A percentile compares a stretch with the other conserved stretches of the same genome.
Conservation (phyloP, 2,329 filamentous ascomycete genomes). For the Pestalotiopsis sp. region DNA sequence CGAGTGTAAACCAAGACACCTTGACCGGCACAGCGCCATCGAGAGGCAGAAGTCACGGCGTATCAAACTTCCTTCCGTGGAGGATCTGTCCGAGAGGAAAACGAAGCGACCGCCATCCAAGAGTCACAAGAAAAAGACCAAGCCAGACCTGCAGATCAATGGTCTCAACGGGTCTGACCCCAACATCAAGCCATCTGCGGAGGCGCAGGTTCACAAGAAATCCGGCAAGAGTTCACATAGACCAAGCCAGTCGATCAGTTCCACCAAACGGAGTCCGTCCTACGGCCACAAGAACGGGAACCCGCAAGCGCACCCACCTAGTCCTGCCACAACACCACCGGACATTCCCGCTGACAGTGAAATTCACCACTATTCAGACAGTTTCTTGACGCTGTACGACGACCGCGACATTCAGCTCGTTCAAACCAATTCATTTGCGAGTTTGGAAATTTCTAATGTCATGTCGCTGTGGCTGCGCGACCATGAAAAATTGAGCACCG, state of each 20-base stretch:
- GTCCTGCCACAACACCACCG: slow-evolving; percentile 76
- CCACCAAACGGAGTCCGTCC: slow-evolving; percentile 68
- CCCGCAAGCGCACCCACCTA: slow-evolving; percentile 63
- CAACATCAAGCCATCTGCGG: slow-evolving; percentile 48
- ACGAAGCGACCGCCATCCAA: slow-evolving; percentile 76
- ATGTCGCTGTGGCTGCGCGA: slow-evolving; percentile 81
- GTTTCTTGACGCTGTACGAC: slow-evolving; percentile 73
- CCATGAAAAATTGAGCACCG: slow-evolving; percentile 66
- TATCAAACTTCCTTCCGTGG: slow-evolving; percentile 42
- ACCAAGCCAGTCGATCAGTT: slow-evolving; percentile 74
- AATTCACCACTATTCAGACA: slow-evolving; percentile 71
- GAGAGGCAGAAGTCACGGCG: slow-evolving; percentile 70
- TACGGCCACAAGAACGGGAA: slow-evolving; percentile 65
- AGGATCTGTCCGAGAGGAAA: slow-evolving; percentile 68
- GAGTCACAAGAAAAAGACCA: slow-evolving; percentile 85
- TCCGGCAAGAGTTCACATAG: slow-evolving; percentile 77
- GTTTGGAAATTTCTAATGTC: slow-evolving; percentile 73
- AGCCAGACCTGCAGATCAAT: slow-evolving; percentile 72
- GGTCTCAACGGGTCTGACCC: slow-evolving; percentile 66
- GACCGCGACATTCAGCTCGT: slow-evolving; percentile 61
- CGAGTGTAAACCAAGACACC: slow-evolving; percentile 78
- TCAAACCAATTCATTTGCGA: slow-evolving; percentile 78
- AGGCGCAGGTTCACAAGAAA: slow-evolving; percentile 71
- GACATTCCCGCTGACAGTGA: slow-evolving; percentile 65
- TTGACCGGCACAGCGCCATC: slow-evolving; percentile 76